Evolutionary conservation across 805 yeast genomes (phyloP).

Genomic region (Candida tallmaniae): DNA sequence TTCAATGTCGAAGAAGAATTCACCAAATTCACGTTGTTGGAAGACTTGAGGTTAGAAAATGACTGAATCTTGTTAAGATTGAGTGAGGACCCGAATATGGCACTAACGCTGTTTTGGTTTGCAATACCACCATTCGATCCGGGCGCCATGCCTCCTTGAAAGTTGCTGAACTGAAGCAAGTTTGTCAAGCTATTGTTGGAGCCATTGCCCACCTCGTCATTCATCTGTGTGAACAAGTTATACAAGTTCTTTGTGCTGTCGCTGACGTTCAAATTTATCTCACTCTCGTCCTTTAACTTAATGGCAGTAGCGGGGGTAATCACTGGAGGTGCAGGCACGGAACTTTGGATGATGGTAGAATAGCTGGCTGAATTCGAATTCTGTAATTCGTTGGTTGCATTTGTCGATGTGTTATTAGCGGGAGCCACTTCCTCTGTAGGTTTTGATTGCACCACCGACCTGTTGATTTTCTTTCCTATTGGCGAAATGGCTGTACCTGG

Average conservation of each 20-base stretch:
- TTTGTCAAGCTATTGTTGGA: slow-evolving; percentile 18
- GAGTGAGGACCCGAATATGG: too few relatives aligned
- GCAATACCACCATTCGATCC: too few relatives aligned
- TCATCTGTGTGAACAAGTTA: slow-evolving; percentile 25
- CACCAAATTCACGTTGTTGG: slow-evolving; percentile 9
- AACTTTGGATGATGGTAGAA: slow-evolving; percentile 10
- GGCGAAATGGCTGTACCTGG: slow-evolving; percentile 3
- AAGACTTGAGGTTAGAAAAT: slow-evolving; percentile 11
- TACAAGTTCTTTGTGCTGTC: slow-evolving; percentile 28
- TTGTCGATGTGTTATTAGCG: not conserved
- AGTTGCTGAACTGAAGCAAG: slow-evolving; percentile 18
- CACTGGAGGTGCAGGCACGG: slow-evolving; percentile 12
- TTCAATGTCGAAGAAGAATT: slow-evolving; percentile 12
- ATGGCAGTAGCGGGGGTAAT: slow-evolving; percentile 7
- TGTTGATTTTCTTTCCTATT: not conserved
- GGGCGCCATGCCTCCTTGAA: too few relatives aligned
- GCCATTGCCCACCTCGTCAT: slow-evolving; percentile 18
- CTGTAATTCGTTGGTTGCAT: not conserved
- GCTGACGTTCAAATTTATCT: slow-evolving; percentile 14
- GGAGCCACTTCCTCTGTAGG: not conserved
- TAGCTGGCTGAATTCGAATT: slow-evolving; percentile 10
- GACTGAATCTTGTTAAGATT: slow-evolving; percentile 10
- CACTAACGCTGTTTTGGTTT: too few relatives aligned
- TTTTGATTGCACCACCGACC: not conserved
- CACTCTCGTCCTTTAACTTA: slow-evolving; percentile 11